Conservation (phyloP, 805 yeast genomes). For the Nakazawaea sp. region DNA sequence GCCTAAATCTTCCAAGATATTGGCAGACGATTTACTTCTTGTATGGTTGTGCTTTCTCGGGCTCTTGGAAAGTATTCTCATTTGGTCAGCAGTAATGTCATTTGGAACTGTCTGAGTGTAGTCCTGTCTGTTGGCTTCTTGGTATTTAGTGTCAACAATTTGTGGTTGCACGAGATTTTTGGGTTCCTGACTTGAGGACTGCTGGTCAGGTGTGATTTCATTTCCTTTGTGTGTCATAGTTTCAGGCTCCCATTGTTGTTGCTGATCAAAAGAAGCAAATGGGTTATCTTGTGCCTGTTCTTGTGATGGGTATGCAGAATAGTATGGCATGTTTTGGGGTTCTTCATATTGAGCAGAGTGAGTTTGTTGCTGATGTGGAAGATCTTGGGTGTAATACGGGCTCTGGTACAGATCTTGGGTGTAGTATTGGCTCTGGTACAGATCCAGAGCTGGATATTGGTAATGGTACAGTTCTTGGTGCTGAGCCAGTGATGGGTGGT, state of each 20-base stretch:
- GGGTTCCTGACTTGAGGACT: too few species aligned
- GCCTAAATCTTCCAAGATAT: slow-evolving; percentile 6
- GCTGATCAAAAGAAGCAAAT: too few species aligned
- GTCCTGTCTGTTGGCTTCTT: background rate
- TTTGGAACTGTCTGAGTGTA: background rate
- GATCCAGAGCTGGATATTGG: background rate
- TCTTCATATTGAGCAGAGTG: too few species aligned
- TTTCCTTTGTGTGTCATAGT: too few species aligned
- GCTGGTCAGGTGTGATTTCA: too few species aligned
- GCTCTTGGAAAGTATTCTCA: slow-evolving; percentile 2
- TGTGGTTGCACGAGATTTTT: too few species aligned
- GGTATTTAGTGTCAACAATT: background rate
- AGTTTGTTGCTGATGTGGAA: too few species aligned
- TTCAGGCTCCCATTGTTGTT: too few species aligned
- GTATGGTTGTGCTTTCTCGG: slow-evolving; percentile 9
- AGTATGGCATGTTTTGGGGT: too few species aligned
- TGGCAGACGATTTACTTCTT: slow-evolving; percentile 7
- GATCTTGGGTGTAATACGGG: background rate
- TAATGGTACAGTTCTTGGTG: background rate
- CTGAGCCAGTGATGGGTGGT: background rate
- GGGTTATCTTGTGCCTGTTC: too few species aligned
- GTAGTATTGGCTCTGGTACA: background rate
- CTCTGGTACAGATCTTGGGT: background rate
- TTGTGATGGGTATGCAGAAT: too few species aligned
- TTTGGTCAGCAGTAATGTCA: background rate